These are phyloP conservation scores for Epichloe hybrida DNA, from an alignment of 2,329 filamentous ascomycete genomes.

Conservation along the genomic window DNA sequence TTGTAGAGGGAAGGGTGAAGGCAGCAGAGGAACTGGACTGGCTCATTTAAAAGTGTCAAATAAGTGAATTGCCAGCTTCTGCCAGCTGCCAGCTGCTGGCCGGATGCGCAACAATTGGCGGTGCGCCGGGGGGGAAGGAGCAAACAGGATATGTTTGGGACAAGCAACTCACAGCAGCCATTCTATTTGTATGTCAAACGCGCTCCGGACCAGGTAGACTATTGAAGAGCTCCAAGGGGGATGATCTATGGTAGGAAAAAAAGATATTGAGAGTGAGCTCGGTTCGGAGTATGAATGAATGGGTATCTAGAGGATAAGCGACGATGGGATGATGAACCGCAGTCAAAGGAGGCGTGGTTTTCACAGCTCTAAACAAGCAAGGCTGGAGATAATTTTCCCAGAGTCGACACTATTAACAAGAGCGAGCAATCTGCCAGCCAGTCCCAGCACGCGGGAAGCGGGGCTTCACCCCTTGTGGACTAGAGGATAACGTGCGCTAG, in stretches of 20 bases:
- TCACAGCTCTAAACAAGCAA: slow-evolving; percentile 18
- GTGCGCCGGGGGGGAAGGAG: slow-evolving; percentile 5
- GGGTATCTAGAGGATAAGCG: slow-evolving; percentile 21
- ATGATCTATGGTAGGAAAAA: neutral
- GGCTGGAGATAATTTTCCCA: slow-evolving; percentile 21
- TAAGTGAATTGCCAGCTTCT: neutral
- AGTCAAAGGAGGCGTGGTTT: slow-evolving; percentile 18
- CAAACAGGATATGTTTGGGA: slow-evolving; percentile 1
- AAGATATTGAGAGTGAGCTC: slow-evolving; percentile 5
- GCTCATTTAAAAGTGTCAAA: neutral
- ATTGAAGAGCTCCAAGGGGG: slow-evolving; percentile 2
- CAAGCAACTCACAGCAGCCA: slow-evolving; percentile 28
- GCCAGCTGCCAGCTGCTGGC: slow-evolving; percentile 3
- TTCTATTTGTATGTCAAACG: slow-evolving; percentile 22
- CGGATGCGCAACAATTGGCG: neutral
- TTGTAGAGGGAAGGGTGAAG: slow-evolving; percentile 7
- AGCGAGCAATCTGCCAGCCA: slow-evolving; percentile 6
- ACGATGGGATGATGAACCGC: slow-evolving; percentile 14
- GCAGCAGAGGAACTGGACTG: neutral
- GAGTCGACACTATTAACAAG: slow-evolving; percentile 3
- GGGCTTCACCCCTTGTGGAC: neutral
- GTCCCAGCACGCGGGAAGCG: neutral
- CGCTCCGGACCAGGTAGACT: slow-evolving; percentile 6
- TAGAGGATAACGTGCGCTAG: neutral
- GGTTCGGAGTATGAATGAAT: slow-evolving; percentile 11